Percentiles rank a stretch among this genome's conserved stretches.
Evolutionary conservation across 169 alveolate genomes (phyloP).

Genomic region (Plasmodium gonderi): DNA sequence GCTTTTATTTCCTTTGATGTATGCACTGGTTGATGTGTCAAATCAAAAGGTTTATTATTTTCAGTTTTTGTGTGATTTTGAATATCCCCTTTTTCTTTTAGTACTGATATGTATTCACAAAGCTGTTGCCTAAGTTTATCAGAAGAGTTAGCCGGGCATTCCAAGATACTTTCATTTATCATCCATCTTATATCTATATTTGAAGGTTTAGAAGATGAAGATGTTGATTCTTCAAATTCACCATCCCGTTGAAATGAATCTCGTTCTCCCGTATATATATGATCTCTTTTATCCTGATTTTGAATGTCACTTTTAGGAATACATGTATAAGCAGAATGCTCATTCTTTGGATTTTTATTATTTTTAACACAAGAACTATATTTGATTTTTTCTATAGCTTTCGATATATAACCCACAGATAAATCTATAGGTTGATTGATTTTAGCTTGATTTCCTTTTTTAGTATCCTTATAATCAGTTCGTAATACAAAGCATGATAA

Average conservation of each 20-base stretch:
- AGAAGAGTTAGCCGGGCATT: background rate
- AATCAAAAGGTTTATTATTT: background rate
- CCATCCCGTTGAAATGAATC: background rate
- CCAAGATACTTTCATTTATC: background rate
- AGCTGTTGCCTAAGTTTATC: background rate
- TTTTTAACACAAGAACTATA: background rate
- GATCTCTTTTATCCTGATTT: background rate
- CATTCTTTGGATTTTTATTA: background rate
- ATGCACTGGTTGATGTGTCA: background rate
- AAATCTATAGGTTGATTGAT: background rate
- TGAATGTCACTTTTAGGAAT: background rate
- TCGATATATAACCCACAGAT: background rate
- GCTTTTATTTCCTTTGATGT: too few relatives aligned
- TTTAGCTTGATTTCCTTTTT: background rate
- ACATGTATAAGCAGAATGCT: background rate
- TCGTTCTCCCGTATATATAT: background rate
- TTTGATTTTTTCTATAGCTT: background rate
- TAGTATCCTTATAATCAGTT: background rate
- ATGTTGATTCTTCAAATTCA: background rate
- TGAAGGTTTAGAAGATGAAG: background rate
- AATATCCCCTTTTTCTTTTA: background rate
- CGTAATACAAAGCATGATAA: background rate
- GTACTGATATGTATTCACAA: background rate
- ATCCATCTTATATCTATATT: background rate
- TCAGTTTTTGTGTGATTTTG: background rate